Conservation (phyloP, 2,329 filamentous ascomycete species). For the Macroventuria anomochaeta region DNA sequence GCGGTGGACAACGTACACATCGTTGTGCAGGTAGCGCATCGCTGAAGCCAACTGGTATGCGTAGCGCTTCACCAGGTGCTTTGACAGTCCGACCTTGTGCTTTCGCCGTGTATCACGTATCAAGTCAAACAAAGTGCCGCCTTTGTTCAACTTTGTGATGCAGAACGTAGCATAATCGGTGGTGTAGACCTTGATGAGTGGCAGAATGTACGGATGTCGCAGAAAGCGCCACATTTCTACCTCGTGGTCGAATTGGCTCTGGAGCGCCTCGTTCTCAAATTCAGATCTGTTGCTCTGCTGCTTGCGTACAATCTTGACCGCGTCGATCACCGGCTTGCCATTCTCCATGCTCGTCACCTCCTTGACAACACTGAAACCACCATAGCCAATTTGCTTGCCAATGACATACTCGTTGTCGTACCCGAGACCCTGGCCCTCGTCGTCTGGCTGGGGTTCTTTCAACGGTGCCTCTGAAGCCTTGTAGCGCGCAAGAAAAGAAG, state of each 20-base stretch:
- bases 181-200: conserved; percentile 68
- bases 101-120: conserved; percentile 60
- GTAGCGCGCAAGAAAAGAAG: conserved; percentile 64
- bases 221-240: conserved; percentile 71
- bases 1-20: conserved; percentile 69
- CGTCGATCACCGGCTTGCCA: conserved; percentile 61
- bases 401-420: conserved; percentile 68
- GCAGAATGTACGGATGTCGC: conserved; percentile 66
- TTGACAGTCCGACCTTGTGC: conserved; percentile 54
- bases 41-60: conserved; percentile 68
- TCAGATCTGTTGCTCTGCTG: conserved; percentile 62
- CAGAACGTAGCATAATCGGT: conserved; percentile 73
- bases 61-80: conserved; percentile 64
- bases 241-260: conserved; percentile 73
- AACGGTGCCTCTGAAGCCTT: conserved; percentile 46
- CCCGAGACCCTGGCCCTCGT: conserved; percentile 71
- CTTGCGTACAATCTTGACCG: conserved; percentile 73
- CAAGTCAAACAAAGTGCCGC: conserved; percentile 69
- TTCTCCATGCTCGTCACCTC: conserved; percentile 68
- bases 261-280: conserved; percentile 67
- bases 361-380: conserved; percentile 71
- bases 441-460: conserved; percentile 62
- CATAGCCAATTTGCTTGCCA: conserved; percentile 69
- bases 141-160: conserved; percentile 68
- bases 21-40: conserved; percentile 70